Evolutionary conservation across 2,329 filamentous ascomycete genomes (phyloP).

Genomic region (Monosporascus sp.): DNA sequence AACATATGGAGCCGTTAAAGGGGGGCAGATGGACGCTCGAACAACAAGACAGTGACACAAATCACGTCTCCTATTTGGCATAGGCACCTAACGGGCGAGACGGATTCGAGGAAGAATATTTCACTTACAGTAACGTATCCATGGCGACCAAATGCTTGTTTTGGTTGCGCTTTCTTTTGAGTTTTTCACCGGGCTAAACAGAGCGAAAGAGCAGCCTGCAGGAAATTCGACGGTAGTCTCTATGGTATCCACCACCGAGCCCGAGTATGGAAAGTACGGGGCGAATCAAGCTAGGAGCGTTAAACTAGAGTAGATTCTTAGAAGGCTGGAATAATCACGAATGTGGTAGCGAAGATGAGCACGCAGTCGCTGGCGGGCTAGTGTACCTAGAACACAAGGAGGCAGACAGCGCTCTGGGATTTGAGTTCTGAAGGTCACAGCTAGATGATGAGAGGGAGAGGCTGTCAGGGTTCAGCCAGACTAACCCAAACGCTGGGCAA

Average conservation of each 20-base stretch:
- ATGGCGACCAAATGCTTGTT: conserved; percentile 30
- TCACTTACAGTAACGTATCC: conserved; percentile 58
- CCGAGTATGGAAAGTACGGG: background rate
- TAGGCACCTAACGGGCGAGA: conserved; percentile 1
- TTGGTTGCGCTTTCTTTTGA: conserved; percentile 2
- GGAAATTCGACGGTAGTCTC: background rate
- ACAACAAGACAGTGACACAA: background rate
- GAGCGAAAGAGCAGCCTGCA: background rate
- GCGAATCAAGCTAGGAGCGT: no score
- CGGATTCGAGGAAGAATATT: conserved; percentile 10
- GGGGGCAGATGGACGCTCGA: background rate
- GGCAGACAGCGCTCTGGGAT: no score
- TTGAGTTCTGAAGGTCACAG: no score
- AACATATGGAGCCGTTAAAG: background rate
- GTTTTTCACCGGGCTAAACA: background rate
- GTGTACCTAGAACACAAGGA: no score
- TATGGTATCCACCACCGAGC: background rate
- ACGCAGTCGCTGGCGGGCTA: no score
- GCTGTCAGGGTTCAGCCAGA: no score
- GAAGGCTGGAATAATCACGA: no score
- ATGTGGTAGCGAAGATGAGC: no score
- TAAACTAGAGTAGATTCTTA: no score
- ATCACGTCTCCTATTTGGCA: background rate
- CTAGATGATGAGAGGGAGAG: no score
- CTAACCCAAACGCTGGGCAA: no score